Evolutionary conservation across 202 grass and related monocot genomes (phyloP).

Genomic region (Alloteropsis angusta): DNA sequence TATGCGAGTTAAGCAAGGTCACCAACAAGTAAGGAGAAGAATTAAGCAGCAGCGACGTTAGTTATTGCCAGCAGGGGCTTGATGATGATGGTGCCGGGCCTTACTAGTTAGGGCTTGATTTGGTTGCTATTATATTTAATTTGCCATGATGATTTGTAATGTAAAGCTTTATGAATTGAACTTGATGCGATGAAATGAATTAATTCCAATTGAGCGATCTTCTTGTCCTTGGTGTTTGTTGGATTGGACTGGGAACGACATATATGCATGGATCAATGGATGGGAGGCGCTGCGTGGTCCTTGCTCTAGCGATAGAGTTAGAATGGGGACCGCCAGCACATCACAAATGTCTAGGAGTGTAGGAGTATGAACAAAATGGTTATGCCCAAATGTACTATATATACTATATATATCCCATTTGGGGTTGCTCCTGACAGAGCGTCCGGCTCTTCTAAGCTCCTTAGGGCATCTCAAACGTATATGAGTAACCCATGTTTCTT

Average conservation of each 20-base stretch:
- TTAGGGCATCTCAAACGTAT: too few relatives aligned
- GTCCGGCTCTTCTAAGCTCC: too few relatives aligned
- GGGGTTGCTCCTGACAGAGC: too few relatives aligned
- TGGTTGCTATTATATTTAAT: background rate
- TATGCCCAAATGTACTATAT: too few relatives aligned
- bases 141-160: conserved; percentile 1
- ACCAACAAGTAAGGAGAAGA: background rate
- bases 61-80: background rate
- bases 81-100: background rate
- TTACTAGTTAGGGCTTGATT: conserved; percentile 1
- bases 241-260: background rate
- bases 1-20: background rate
- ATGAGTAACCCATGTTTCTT: too few relatives aligned
- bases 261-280: too few relatives aligned
- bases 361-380: too few relatives aligned
- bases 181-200: background rate
- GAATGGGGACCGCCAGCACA: too few relatives aligned
- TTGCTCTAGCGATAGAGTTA: background rate
- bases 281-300: background rate
- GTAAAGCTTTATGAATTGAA: conserved; percentile 15
- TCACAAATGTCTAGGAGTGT: too few relatives aligned
- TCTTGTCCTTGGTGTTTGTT: background rate
- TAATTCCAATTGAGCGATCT: background rate
- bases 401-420: too few relatives aligned
- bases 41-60: background rate